These are phyloP conservation scores for Geotrichum restrictum DNA, from an alignment of 1,139 yeast species.

Conservation along the genomic window DNA sequence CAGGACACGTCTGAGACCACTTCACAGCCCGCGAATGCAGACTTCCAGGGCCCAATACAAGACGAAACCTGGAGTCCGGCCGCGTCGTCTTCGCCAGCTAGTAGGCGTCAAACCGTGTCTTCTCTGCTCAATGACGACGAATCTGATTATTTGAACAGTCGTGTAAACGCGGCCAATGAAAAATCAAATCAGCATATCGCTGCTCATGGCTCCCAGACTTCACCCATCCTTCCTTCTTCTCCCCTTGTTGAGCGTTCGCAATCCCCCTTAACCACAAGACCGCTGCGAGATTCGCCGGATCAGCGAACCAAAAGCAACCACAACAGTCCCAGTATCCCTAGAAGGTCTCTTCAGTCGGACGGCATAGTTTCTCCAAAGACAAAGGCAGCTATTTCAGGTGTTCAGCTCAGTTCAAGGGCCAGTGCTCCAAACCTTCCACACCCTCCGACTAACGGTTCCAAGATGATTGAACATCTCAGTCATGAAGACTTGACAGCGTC, in stretches of 20 bases:
- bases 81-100: constrained; percentile 11
- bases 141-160: constrained; percentile 1
- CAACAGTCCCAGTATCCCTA: constrained; percentile 1
- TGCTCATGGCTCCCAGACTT: background rate
- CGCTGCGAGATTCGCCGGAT: constrained; percentile 6
- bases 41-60: background rate
- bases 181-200: background rate
- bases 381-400: background rate
- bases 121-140: constrained; percentile 32
- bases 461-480: background rate
- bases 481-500: background rate
- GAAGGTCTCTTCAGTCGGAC: background rate
- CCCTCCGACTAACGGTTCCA: background rate
- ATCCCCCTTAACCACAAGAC: constrained; percentile 2
- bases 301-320: background rate
- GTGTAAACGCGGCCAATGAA: background rate
- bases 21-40: background rate
- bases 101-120: constrained; percentile 32
- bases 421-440: background rate
- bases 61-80: constrained; percentile 4
- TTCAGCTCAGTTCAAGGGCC: background rate
- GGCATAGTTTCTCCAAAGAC: constrained; percentile 5
- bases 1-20: constrained; percentile 8
- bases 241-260: constrained; percentile 4
- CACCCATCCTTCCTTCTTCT: constrained; percentile 3